Evolutionary conservation across 768 basidiomycete species (phyloP), one percentile per base, ranked within the genome.

Genomic region (Exidia glandulosa): DNA sequence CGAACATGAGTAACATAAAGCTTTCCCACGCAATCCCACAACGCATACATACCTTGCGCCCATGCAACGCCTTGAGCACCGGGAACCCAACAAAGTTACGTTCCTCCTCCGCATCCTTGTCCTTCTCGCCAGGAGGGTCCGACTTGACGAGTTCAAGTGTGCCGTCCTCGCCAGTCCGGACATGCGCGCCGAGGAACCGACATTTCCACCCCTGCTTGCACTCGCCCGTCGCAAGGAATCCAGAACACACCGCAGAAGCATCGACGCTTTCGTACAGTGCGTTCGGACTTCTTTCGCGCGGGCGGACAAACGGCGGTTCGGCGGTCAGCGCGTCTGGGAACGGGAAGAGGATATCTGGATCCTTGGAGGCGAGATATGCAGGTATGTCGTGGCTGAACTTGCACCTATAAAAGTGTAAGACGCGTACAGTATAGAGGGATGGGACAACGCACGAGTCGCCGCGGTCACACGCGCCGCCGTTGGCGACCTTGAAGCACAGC

Each of bases 181-280:
- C 73, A 70, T 99, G 95, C 2, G 81, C 85, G 13, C 87, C 86
- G 4, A 96, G 79, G 72, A 88, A 96, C 2, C 96, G 84, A 69
- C 96, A 99, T 70, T 93, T 91, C 71, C 89, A 85, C 12, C 94
- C 96, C 65, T 81, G 83, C 57, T 82, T 81, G 74, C 93, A 96
- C 63, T 84, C 81, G 1, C 92, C 93, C 19, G 78, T 77, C 63
- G 83, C 81, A 16, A 75, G 72, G 65, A 81, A 89, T 2, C 87
- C 75, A 0, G 90, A 89, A 67, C 91, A 94, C 2, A 66, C 67
- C 0, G 80, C 80, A 16, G 73, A 68, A 19, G 69, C 59, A 68
- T 82, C 79, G 30, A 84, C 58, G 3, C 79, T 79, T 14, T 76
- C 68, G 61, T 73, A 67, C n/a, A 65, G 45, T 23, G 41, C 30